Percentiles rank a stretch among this genome's conserved stretches.
phyloP scores from a whole-genome alignment of 1,139 yeast genomes.

The Scheffersomyces insectosa region DNA sequence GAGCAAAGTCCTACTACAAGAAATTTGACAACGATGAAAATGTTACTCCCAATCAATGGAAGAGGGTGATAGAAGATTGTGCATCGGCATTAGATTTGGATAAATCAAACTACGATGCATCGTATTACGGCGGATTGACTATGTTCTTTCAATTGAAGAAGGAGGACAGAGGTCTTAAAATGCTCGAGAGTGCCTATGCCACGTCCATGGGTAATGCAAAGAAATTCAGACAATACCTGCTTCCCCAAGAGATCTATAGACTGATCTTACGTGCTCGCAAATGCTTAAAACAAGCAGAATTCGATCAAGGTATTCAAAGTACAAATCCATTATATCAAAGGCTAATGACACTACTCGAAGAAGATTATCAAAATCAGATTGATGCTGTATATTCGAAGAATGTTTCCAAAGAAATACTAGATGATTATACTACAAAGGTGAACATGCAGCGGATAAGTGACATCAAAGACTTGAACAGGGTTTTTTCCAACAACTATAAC shows the following conservation, averaged over 20 bases:
- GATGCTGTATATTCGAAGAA: constrained; percentile 11
- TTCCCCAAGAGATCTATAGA: constrained; percentile 19
- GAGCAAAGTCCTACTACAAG: constrained; percentile 19
- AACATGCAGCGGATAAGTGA: constrained; percentile 22
- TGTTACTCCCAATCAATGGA: constrained; percentile 13
- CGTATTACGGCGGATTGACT: constrained; percentile 27
- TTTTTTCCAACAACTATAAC: constrained; percentile 24
- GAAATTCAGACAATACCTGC: constrained; percentile 16
- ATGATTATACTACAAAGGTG: constrained; percentile 19
- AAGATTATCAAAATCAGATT: constrained; percentile 17
- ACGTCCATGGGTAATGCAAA: constrained; percentile 24
- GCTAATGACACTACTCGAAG: constrained; percentile 21
- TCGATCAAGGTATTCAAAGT: constrained; percentile 17
- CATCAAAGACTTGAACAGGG: constrained; percentile 19
- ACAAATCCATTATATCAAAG: constrained; percentile 25
- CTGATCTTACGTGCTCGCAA: constrained; percentile 20
- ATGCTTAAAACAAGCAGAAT: constrained; percentile 16
- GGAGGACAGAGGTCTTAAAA: constrained; percentile 25
- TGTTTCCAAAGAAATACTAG: constrained; percentile 14
- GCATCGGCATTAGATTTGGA: constrained; percentile 29
- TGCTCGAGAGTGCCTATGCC: constrained; percentile 30
- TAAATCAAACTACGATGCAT: constrained; percentile 16
- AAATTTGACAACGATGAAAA: constrained; percentile 6
- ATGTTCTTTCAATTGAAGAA: constrained; percentile 24
- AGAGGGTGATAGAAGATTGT: constrained; percentile 25